These are phyloP conservation scores for Balamuthia mandrillaris DNA, from an alignment of 208 protist species.

Conservation along the genomic window DNA sequence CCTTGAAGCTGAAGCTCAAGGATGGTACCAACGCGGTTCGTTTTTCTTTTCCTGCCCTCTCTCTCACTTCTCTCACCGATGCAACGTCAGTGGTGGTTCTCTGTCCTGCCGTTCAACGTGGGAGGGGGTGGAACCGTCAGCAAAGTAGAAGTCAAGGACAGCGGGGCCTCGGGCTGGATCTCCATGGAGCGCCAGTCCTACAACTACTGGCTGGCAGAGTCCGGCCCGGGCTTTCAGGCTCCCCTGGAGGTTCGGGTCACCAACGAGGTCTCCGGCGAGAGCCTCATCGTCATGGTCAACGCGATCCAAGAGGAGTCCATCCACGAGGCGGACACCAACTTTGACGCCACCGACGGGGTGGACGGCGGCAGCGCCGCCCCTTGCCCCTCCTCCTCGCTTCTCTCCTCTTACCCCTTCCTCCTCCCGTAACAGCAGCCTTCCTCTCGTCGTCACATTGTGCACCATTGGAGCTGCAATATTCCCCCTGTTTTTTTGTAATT, in stretches of 20 bases:
- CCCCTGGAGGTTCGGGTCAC: neutral
- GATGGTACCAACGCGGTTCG: neutral
- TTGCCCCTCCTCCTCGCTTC: too few species aligned
- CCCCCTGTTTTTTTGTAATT: too few species aligned
- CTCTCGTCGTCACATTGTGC: too few species aligned
- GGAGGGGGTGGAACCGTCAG: neutral
- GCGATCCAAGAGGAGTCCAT: too few species aligned
- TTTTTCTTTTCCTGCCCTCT: too few species aligned
- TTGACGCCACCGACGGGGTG: too few species aligned
- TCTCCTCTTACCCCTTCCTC: too few species aligned
- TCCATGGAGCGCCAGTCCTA: neutral
- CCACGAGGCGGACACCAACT: too few species aligned
- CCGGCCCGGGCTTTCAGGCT: neutral
- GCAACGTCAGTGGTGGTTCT: constrained; percentile 29
- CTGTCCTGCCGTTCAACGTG: constrained; percentile 8
- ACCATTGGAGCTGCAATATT: too few species aligned
- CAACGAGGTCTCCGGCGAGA: neutral
- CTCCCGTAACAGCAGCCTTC: too few species aligned
- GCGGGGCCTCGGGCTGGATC: neutral
- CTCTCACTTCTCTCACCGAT: too few species aligned
- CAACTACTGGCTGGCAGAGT: constrained; percentile 24
- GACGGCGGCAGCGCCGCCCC: too few species aligned
- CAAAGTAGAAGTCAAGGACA: neutral
- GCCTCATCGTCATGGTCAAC: neutral
- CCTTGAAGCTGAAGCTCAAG: neutral